phyloP scores from a whole-genome alignment of 306 rosid genomes.

The Castanopsis chinensis region DNA sequence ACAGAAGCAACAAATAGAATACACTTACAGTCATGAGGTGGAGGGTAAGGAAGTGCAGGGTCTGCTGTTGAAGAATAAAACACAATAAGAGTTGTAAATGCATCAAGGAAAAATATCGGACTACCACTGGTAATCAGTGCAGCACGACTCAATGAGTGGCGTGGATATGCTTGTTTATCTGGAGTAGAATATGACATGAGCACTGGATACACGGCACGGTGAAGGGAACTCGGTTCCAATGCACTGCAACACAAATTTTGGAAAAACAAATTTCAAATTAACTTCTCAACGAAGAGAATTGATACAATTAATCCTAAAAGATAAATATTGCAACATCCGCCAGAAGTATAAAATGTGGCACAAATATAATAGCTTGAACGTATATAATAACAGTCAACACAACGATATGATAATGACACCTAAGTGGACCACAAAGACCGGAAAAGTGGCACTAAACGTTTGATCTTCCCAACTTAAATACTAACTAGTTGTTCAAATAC shows the following conservation, averaged over 20 bases:
- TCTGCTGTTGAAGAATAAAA: constrained; percentile 91
- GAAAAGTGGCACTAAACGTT: not conserved
- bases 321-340: not conserved
- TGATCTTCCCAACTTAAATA: not conserved
- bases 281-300: constrained; percentile 10
- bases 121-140: constrained; percentile 94
- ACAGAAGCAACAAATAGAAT: constrained; percentile 14
- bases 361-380: not conserved
- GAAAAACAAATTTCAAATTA: constrained; percentile 21
- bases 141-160: constrained; percentile 89
- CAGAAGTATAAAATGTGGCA: not conserved
- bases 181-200: constrained; percentile 81
- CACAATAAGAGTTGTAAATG: constrained; percentile 83
- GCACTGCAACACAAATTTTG: constrained; percentile 53
- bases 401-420: not conserved
- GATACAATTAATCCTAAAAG: not conserved
- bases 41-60: constrained; percentile 82
- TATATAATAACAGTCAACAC: not conserved
- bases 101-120: constrained; percentile 97
- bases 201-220: constrained; percentile 87
- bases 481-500: constrained; percentile 10
- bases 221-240: constrained; percentile 88
- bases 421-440: not conserved
- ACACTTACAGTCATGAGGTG: constrained; percentile 91
- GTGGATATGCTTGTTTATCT: constrained; percentile 87